Conservation (phyloP, 75 land plant genomes). For the Picea glauca region DNA sequence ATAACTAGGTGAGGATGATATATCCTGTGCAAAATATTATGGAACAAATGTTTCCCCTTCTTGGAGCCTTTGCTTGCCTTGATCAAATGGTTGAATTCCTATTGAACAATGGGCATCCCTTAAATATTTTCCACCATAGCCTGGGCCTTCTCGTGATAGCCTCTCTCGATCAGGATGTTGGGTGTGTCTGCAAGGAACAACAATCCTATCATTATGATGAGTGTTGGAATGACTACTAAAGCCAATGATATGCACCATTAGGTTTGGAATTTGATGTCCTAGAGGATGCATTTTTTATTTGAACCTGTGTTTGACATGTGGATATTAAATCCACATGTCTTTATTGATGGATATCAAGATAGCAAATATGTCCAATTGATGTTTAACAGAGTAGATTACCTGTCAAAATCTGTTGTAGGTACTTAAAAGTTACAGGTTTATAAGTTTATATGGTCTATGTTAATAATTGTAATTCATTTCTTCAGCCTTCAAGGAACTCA, state of each 20-base stretch:
- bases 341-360: too few relatives aligned
- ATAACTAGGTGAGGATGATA: slow-evolving; percentile 55
- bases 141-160: slow-evolving; percentile 33
- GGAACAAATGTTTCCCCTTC: slow-evolving; percentile 48
- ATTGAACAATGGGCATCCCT: slow-evolving; percentile 49
- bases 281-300: too few relatives aligned
- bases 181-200: slow-evolving; percentile 69
- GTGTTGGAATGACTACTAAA: slow-evolving; percentile 59
- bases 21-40: slow-evolving; percentile 41
- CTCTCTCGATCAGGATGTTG: slow-evolving; percentile 72
- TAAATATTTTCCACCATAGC: slow-evolving; percentile 37
- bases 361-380: too few relatives aligned
- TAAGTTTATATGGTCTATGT: too few relatives aligned
- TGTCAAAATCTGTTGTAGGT: too few relatives aligned
- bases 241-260: slow-evolving; percentile 66
- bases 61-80: slow-evolving; percentile 54
- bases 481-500: too few relatives aligned
- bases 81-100: slow-evolving; percentile 20
- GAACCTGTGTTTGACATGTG: too few relatives aligned
- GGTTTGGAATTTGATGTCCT: too few relatives aligned
- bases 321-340: too few relatives aligned
- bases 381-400: too few relatives aligned
- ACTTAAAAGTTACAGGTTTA: too few relatives aligned
- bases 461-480: too few relatives aligned
- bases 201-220: slow-evolving; percentile 58